phyloP scores from a whole-genome alignment of 2,329 filamentous ascomycete genomes.

The Microcyclospora tardicrescens region DNA sequence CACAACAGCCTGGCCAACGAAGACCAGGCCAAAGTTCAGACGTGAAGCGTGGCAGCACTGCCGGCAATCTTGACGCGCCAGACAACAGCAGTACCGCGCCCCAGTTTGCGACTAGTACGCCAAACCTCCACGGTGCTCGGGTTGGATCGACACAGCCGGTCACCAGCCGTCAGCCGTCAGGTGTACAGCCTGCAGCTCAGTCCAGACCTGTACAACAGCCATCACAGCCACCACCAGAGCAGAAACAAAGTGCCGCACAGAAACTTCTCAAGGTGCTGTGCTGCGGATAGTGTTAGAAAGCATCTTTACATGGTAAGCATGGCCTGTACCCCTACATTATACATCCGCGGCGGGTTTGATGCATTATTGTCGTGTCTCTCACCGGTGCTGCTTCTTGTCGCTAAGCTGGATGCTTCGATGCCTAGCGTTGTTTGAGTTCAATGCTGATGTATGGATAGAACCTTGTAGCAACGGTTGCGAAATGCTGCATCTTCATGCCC shows the following conservation, averaged over 20 bases:
- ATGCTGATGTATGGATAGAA: no score
- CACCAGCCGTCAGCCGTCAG: slow-evolving; percentile 21
- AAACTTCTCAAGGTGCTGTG: slow-evolving; percentile 89
- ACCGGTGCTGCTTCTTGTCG: no score
- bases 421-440: no score
- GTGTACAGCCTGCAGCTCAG: slow-evolving; percentile 17
- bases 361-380: no score
- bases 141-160: slow-evolving; percentile 4
- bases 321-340: no score
- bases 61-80: slow-evolving; percentile 56
- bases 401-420: no score
- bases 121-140: slow-evolving; percentile 27
- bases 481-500: no score
- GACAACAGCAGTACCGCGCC: slow-evolving; percentile 77
- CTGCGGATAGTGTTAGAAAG: slow-evolving; percentile 48
- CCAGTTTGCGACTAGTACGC: slow-evolving; percentile 91
- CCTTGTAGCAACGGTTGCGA: no score
- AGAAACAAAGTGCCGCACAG: slow-evolving; percentile 70
- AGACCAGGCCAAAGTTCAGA: neutral
- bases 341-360: no score
- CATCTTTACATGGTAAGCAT: no score
- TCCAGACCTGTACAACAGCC: slow-evolving; percentile 9
- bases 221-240: slow-evolving; percentile 37
- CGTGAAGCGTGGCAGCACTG: slow-evolving; percentile 61
- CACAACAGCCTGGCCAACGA: slow-evolving; percentile 56